These are phyloP conservation scores for Xylaria arbuscula DNA, from an alignment of 2,329 filamentous ascomycete genomes.

Conservation along the genomic window DNA sequence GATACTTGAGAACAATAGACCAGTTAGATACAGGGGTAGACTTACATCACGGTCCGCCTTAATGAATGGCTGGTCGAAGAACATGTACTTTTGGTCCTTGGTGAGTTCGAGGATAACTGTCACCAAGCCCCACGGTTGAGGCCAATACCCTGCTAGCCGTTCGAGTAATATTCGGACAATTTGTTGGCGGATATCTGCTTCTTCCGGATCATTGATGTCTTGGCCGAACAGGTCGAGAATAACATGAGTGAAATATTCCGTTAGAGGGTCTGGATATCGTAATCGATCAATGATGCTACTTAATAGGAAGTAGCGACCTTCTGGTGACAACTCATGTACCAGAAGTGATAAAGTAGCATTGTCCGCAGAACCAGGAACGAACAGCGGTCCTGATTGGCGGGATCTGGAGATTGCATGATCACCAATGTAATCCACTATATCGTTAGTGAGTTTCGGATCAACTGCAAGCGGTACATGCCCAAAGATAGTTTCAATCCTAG, in stretches of 20 bases:
- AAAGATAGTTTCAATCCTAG: slow-evolving; percentile 69
- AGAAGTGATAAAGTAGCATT: slow-evolving; percentile 80
- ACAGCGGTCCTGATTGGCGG: slow-evolving; percentile 71
- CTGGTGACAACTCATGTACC: slow-evolving; percentile 77
- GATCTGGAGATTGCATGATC: slow-evolving; percentile 73
- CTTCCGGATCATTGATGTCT: slow-evolving; percentile 78
- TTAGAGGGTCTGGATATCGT: slow-evolving; percentile 88
- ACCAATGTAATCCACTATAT: slow-evolving; percentile 85
- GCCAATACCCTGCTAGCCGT: slow-evolving; percentile 86
- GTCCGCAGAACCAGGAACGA: slow-evolving; percentile 73
- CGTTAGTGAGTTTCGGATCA: slow-evolving; percentile 78
- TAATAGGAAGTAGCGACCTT: slow-evolving; percentile 86
- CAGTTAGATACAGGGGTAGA: slow-evolving; percentile 8
- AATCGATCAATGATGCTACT: slow-evolving; percentile 91
- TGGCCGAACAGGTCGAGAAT: slow-evolving; percentile 86
- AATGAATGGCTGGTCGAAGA: slow-evolving; percentile 93
- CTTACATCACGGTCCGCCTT: slow-evolving; percentile 87
- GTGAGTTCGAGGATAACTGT: slow-evolving; percentile 88
- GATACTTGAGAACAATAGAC: not conserved
- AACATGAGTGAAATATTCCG: slow-evolving; percentile 90
- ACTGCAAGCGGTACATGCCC: slow-evolving; percentile 75
- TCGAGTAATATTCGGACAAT: slow-evolving; percentile 91
- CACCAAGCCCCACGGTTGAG: slow-evolving; percentile 95
- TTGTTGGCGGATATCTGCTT: slow-evolving; percentile 86
- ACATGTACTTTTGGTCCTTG: slow-evolving; percentile 89